Base-by-base conservation (phyloP, 148 eudicot species). In the Cornus controversa region DNA sequence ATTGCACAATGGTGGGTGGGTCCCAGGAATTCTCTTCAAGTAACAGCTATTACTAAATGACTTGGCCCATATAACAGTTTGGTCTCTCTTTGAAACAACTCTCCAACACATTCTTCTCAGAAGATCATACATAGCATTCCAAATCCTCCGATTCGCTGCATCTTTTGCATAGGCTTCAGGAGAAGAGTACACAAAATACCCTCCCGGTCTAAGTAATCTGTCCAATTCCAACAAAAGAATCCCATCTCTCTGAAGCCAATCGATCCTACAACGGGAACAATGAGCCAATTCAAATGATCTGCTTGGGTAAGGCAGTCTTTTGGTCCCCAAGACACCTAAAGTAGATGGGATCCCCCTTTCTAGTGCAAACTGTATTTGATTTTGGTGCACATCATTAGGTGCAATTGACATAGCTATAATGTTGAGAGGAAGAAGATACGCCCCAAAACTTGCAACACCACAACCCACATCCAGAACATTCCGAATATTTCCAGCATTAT, bases 391-490 rank as follows among this genome's bases (percentile, higher is more conserved):
- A 84, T 92, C 96, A 75, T 92, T 92, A 36, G 96, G 96, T 54
- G 97, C 97, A 8, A 92, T 80, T 2, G 97, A 92, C 93, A 92
- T 87, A 22, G 94, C 89, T 62, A 89, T 80, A 31, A 92, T 83
- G 75, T 87, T 67, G 28, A 80, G 89, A 15, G 89, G 83, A 29
- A 92, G 90, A 70, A 92, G 92, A 84, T 90, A 92, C 4, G 91
- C 97, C 69, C 97, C 97, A 83, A 92, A 92, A 85, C 94, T 92
- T 16, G 97, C 97, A 75, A 90, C 97, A 28, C 97, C 97, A 82
- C 97, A 92, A 47, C 97, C 93, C 72, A 92, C 92, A 75, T 92
- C 97, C 47, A 90, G 91, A 81, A 89, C 97, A 69, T 80, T 90
- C 18, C 94, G 85, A 13, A 90, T 83, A 54, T 81, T 82, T 28